Percentiles rank a stretch among this genome's conserved stretches.
These are phyloP conservation scores for Primulina huaijiensis DNA, from an alignment of 257 asterid genomes.

Conservation along the genomic window DNA sequence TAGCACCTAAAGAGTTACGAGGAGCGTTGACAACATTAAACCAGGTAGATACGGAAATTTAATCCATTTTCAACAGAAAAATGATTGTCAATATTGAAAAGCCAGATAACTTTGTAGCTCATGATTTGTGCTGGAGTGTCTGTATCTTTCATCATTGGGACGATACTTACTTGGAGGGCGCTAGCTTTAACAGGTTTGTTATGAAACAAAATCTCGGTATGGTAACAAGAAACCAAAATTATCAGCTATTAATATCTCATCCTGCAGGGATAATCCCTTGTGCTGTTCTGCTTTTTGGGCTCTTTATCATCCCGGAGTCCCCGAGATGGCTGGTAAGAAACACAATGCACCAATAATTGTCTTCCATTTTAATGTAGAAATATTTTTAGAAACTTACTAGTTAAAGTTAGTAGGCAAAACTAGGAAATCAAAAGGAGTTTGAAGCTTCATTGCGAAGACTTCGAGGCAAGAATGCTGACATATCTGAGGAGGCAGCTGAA, in stretches of 20 bases:
- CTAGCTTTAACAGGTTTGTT: conserved; percentile 69
- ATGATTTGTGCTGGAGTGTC: conserved; percentile 84
- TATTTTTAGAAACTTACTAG: not conserved
- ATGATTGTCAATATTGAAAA: not conserved
- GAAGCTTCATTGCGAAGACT: conserved; percentile 64
- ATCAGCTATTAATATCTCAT: not conserved
- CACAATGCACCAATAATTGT: not conserved
- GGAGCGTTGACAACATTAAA: conserved; percentile 55
- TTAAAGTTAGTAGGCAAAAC: conserved; percentile 50
- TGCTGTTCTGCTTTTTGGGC: conserved; percentile 63
- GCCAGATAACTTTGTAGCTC: conserved; percentile 44
- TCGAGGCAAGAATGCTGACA: conserved; percentile 61
- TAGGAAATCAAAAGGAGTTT: conserved; percentile 63
- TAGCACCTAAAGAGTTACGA: conserved; percentile 51
- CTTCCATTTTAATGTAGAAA: not conserved
- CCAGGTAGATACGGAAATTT: conserved; percentile 34
- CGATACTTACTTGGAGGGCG: conserved; percentile 70
- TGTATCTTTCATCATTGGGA: conserved; percentile 86
- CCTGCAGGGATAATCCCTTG: conserved; percentile 77
- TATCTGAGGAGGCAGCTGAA: conserved; percentile 78
- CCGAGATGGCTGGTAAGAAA: conserved; percentile 90
- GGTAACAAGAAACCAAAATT: not conserved
- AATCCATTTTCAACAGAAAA: not conserved
- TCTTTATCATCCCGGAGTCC: conserved; percentile 76
- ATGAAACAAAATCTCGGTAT: not conserved